Evolutionary conservation across 768 basidiomycete genomes (phyloP).

Genomic region (Phanerochaete sordida): DNA sequence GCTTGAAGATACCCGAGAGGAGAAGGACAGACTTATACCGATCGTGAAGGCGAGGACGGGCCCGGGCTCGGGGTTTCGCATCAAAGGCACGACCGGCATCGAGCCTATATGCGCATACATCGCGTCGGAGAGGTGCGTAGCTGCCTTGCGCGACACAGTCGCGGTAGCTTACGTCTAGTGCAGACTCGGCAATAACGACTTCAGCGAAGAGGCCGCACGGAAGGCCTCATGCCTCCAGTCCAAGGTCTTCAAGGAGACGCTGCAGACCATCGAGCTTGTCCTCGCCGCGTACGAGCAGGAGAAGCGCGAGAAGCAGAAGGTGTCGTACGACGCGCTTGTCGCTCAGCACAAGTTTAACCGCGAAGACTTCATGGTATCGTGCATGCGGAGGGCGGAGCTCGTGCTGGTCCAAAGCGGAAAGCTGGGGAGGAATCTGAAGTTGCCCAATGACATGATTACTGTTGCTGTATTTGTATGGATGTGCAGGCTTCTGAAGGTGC

Average conservation of each 20-base stretch:
- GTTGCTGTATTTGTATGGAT: conserved; percentile 26
- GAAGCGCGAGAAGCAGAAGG: not conserved
- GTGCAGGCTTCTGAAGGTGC: conserved; percentile 13
- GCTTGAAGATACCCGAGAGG: conserved; percentile 28
- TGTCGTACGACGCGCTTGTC: not conserved
- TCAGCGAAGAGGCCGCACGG: conserved; percentile 28
- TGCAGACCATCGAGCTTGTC: conserved; percentile 23
- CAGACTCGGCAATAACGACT: conserved; percentile 27
- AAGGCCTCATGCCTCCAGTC: conserved; percentile 29
- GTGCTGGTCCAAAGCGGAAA: conserved; percentile 17
- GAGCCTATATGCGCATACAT: conserved; percentile 49
- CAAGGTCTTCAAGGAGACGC: conserved; percentile 22
- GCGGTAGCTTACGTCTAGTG: not conserved
- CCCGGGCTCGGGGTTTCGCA: conserved; percentile 46
- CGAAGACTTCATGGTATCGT: conserved; percentile 12
- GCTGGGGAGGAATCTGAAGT: conserved; percentile 12
- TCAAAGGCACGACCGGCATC: conserved; percentile 36
- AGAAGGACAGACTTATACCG: conserved; percentile 32
- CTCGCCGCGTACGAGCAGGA: conserved; percentile 13
- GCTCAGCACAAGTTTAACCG: not conserved
- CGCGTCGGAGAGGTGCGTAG: conserved; percentile 43
- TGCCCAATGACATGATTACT: conserved; percentile 16
- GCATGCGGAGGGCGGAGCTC: conserved; percentile 21
- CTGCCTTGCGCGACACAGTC: too few species aligned
- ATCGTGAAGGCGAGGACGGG: conserved; percentile 39